These are phyloP conservation scores for Fusarium miscanthi DNA, from an alignment of 2,329 filamentous ascomycete species.

Conservation along the genomic window DNA sequence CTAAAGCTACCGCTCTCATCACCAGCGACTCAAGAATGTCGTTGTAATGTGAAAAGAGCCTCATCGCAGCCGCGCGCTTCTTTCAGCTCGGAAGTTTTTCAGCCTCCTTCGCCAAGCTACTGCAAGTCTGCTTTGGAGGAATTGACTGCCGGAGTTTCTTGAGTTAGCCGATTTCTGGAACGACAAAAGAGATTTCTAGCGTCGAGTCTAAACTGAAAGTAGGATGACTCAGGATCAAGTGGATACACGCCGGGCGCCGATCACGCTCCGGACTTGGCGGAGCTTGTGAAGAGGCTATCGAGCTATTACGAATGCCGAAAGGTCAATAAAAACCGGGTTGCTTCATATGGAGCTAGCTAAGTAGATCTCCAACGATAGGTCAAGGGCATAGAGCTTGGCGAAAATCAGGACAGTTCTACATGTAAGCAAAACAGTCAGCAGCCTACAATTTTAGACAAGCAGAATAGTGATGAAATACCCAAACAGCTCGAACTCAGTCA, in stretches of 20 bases:
- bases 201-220: neutral
- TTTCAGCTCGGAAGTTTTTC: constrained; percentile 3
- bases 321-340: no score
- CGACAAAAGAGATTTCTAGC: constrained; percentile 22
- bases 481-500: no score
- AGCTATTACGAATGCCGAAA: no score
- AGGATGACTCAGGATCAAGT: constrained; percentile 6
- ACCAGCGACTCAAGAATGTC: neutral
- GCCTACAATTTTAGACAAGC: no score
- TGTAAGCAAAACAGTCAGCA: no score
- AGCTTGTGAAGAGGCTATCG: neutral
- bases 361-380: no score
- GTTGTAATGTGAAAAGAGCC: neutral
- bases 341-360: no score
- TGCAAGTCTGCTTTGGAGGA: neutral
- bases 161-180: constrained; percentile 23
- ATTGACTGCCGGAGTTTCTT: neutral
- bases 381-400: no score
- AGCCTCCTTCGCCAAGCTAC: constrained; percentile 15
- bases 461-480: no score
- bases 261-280: neutral
- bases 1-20: neutral
- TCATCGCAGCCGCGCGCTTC: constrained; percentile 8
- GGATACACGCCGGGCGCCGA: neutral
- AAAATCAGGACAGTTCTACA: no score